These are phyloP conservation scores for Peterozyma xylosa DNA, from an alignment of 805 yeast species.

Conservation along the genomic window DNA sequence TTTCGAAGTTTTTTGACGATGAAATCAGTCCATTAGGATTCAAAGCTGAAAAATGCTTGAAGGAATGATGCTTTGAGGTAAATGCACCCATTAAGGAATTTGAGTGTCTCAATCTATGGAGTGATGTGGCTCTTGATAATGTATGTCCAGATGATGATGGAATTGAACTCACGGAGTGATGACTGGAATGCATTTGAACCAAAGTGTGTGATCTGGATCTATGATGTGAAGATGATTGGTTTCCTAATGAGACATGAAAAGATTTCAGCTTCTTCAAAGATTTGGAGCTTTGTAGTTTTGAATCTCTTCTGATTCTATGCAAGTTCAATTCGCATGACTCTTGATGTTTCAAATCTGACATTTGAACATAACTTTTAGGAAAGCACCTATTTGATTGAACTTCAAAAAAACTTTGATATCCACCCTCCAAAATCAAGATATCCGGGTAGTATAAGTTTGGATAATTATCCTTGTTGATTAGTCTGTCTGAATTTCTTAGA, in stretches of 20 bases:
- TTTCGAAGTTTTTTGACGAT: too few species aligned
- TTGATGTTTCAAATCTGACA: constrained; percentile 60
- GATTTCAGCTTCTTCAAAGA: constrained; percentile 28
- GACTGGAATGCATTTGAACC: constrained; percentile 1
- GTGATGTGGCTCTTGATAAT: constrained; percentile 1
- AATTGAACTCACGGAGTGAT: not conserved
- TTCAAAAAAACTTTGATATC: constrained; percentile 75
- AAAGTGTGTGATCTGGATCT: constrained; percentile 7
- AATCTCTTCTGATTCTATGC: constrained; percentile 28
- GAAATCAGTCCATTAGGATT: too few species aligned
- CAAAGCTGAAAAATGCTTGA: not conserved
- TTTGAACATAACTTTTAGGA: constrained; percentile 78
- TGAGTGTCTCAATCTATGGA: constrained; percentile 6
- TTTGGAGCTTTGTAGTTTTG: constrained; percentile 12
- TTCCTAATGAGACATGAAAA: constrained; percentile 15
- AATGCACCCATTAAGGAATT: constrained; percentile 2
- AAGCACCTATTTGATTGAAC: constrained; percentile 49
- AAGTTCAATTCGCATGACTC: constrained; percentile 35
- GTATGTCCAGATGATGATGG: not conserved
- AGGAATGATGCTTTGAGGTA: constrained; percentile 2
- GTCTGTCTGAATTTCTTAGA: constrained; percentile 77
- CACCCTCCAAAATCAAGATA: constrained; percentile 82
- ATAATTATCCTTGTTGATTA: constrained; percentile 61
- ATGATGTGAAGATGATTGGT: not conserved
- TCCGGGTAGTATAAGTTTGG: constrained; percentile 86